Base-by-base conservation (phyloP, 306 rosid species). In the Pyrus bretschneideri region DNA sequence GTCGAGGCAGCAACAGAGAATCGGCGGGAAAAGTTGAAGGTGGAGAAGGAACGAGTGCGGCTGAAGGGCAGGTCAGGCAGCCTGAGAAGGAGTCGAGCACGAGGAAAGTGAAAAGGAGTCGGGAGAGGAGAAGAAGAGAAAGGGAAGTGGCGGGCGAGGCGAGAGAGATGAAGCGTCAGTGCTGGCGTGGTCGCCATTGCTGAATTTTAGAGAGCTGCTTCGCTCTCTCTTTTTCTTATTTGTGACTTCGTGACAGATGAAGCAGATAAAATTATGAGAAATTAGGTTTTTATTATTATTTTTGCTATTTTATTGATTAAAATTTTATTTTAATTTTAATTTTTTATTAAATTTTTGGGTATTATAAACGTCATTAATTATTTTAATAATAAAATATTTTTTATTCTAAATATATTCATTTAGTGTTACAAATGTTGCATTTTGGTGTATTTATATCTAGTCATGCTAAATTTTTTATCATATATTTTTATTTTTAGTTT, bases 91-190 rank as follows among this genome's bases (percentile, higher is more conserved):
- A 65, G 11, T 18, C 64, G 29, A 67, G 72, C 22, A 23, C 75
- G 55, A 44, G 80, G 71, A 63, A 42, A 69, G 78, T 76, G 54
- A 70, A 45, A 9, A n/a, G 73, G 83, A 10, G 31, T 29, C 18
- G 27, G 25, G 18, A 55, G 75, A 21, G 31, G 77, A 8, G 67
- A 2, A 78, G 21, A 77, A 45, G 76, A 86, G 83, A 29, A 72
- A 45, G 85, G 67, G 18, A 85, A 69, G 73, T 63, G 82, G 59
- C 87, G 91, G 60, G 86, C 83, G 52, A 91, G 76, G 83, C 91
- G 89, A 67, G 88, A 82, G 83, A 94, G 79, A 78, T 86, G 86
- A 65, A 84, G 81, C 17, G 89, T 61, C 63, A 84, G 78, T 70
- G 86, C 75, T 74, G 83, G 75, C 11, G 81, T 33, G 38, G 66